phyloP scores from a whole-genome alignment of 371 early-diverging fungal genomes.

The Nosema muscidifuracis region DNA sequence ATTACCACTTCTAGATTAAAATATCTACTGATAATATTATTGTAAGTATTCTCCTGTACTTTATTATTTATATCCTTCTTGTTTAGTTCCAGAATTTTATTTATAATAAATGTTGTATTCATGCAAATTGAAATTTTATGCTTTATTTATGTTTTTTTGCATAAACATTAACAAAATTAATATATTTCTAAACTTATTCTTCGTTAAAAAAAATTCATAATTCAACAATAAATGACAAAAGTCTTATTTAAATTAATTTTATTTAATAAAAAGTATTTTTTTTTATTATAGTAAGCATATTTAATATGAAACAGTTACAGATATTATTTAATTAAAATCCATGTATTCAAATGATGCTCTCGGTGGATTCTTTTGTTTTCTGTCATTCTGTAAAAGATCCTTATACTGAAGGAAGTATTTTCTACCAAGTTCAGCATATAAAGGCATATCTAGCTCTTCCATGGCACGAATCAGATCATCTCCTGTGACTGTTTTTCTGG shows the following conservation, averaged over 20 bases:
- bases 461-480: conserved; percentile 97
- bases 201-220: too few species aligned
- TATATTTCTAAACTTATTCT: too few species aligned
- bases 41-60: neutral
- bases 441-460: conserved; percentile 92
- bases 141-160: too few species aligned
- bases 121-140: too few species aligned
- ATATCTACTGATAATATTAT: neutral
- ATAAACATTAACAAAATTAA: too few species aligned
- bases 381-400: conserved; percentile 62
- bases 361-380: neutral
- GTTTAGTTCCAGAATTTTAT: neutral
- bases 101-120: too few species aligned
- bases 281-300: too few species aligned
- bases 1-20: neutral
- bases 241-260: too few species aligned
- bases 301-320: too few species aligned
- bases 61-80: neutral
- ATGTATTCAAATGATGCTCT: neutral
- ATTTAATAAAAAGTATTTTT: too few species aligned
- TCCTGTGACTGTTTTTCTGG: conserved; percentile 95
- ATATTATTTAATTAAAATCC: neutral
- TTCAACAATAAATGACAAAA: too few species aligned
- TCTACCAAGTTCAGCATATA: conserved; percentile 84
- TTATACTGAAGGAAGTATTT: conserved; percentile 80